These are phyloP conservation scores for Piper betle DNA, from an alignment of 164 flowering plant species.

Conservation along the genomic window DNA sequence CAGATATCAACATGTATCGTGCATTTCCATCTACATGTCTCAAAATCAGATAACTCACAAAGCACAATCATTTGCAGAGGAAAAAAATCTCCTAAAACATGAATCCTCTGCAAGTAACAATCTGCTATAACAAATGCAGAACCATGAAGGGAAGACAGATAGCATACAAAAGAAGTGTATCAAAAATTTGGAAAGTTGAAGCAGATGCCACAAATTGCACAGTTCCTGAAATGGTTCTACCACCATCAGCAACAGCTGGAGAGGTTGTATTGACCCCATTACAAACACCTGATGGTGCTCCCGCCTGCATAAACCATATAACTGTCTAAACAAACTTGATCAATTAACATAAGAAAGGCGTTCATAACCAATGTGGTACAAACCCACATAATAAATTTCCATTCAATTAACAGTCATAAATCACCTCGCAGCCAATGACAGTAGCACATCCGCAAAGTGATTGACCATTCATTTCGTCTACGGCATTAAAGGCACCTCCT, in stretches of 20 bases:
- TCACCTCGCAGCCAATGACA: constrained; percentile 62
- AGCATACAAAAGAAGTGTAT: constrained; percentile 11
- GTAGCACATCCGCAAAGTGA: constrained; percentile 71
- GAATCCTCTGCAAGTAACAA: background rate
- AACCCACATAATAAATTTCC: background rate
- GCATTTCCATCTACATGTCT: background rate
- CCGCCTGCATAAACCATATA: constrained; percentile 39
- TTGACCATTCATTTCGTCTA: constrained; percentile 87
- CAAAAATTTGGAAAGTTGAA: constrained; percentile 19
- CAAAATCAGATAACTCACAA: constrained; percentile 4
- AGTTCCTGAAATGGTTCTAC: constrained; percentile 56
- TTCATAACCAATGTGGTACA: no score
- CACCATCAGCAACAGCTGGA: constrained; percentile 15
- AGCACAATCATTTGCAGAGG: background rate
- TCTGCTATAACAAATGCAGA: constrained; percentile 10
- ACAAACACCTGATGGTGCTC: constrained; percentile 70
- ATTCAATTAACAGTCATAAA: background rate
- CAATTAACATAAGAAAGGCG: background rate
- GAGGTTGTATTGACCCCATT: constrained; percentile 34
- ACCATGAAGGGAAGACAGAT: constrained; percentile 14
- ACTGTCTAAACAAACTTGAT: background rate
- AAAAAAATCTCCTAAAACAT: constrained; percentile 4
- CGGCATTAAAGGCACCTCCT: constrained; percentile 73
- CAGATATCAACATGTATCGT: no score
- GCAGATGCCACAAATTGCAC: constrained; percentile 61